Percentiles rank a stretch among this genome's conserved stretches.
Evolutionary conservation across 2,329 filamentous ascomycete species (phyloP).

Genomic region (Colletotrichum eremochloae): DNA sequence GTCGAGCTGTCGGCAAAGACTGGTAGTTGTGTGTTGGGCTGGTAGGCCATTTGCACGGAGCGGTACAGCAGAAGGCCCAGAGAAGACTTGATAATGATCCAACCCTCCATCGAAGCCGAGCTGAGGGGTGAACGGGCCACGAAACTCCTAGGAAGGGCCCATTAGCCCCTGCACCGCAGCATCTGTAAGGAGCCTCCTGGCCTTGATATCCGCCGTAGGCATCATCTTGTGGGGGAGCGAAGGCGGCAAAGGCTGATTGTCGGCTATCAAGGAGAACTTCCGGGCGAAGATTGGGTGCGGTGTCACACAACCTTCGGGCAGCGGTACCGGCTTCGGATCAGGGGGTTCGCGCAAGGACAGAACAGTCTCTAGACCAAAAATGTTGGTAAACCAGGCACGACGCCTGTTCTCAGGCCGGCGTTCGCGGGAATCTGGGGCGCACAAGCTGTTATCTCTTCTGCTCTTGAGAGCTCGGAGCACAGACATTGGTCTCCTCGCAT

Average conservation of each 20-base stretch:
- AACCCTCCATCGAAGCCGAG: constrained; percentile 61
- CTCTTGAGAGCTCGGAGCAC: constrained; percentile 11
- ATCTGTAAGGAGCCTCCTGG: constrained; percentile 51
- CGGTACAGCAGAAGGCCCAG: constrained; percentile 3
- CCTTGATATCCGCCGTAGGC: constrained; percentile 58
- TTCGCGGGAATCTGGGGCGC: neutral
- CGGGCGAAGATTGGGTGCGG: constrained; percentile 61
- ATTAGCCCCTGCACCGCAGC: constrained; percentile 48
- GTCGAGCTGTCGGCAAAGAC: constrained; percentile 4
- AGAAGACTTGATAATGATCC: constrained; percentile 54
- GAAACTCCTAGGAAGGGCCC: constrained; percentile 51
- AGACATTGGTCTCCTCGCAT: neutral
- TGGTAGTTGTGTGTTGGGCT: neutral
- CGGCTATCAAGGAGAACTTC: constrained; percentile 55
- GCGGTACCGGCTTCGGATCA: constrained; percentile 45
- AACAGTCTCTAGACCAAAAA: constrained; percentile 34
- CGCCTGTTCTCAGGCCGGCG: constrained; percentile 14
- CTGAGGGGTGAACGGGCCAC: constrained; percentile 60
- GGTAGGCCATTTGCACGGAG: constrained; percentile 3
- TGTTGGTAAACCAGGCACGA: constrained; percentile 26
- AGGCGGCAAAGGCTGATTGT: constrained; percentile 50
- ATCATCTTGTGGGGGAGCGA: constrained; percentile 52
- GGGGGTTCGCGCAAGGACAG: constrained; percentile 25
- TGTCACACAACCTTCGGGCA: constrained; percentile 53
- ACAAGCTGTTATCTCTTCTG: neutral